These are phyloP conservation scores for Neospermospora avenae DNA, from an alignment of 2,329 filamentous ascomycete species.

Conservation along the genomic window DNA sequence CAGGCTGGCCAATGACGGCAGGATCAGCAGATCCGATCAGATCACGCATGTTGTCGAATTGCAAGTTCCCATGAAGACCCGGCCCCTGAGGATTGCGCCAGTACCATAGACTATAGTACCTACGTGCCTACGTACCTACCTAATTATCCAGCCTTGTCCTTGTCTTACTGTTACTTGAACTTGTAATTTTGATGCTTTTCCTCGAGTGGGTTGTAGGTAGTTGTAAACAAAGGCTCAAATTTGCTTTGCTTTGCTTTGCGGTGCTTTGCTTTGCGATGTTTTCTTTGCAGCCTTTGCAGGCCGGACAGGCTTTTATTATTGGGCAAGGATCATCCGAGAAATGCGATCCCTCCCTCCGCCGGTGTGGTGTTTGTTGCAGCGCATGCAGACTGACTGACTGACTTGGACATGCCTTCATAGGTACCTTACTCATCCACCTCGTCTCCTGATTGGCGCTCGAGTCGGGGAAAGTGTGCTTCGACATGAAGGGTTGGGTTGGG, in stretches of 20 bases:
- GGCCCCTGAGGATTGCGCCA: slow-evolving; percentile 2
- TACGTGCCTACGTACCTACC: no score
- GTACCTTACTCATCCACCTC: no score
- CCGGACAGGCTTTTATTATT: slow-evolving; percentile 1
- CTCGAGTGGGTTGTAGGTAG: no score
- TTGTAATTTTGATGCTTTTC: no score
- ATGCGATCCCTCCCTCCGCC: not conserved
- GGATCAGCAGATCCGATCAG: not conserved
- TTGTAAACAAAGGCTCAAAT: no score
- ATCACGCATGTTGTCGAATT: not conserved
- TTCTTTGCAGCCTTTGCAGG: slow-evolving; percentile 5
- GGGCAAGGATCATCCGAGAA: slow-evolving; percentile 16
- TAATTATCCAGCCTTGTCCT: no score
- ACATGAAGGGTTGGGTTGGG: no score
- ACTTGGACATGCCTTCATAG: not conserved
- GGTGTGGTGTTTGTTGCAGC: slow-evolving; percentile 5
- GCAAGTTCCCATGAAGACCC: not conserved
- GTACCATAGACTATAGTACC: no score
- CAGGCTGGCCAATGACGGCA: not conserved
- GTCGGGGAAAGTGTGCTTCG: no score
- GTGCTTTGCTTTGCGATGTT: not conserved
- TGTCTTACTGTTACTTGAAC: no score
- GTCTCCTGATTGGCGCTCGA: no score
- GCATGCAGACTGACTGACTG: not conserved
- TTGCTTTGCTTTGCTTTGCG: no score